A percentile compares a stretch with the other conserved stretches of the same genome.
These are phyloP conservation scores for Aspergillus cavernicola DNA, from an alignment of 495 filamentous ascomycete species.

Conservation along the genomic window DNA sequence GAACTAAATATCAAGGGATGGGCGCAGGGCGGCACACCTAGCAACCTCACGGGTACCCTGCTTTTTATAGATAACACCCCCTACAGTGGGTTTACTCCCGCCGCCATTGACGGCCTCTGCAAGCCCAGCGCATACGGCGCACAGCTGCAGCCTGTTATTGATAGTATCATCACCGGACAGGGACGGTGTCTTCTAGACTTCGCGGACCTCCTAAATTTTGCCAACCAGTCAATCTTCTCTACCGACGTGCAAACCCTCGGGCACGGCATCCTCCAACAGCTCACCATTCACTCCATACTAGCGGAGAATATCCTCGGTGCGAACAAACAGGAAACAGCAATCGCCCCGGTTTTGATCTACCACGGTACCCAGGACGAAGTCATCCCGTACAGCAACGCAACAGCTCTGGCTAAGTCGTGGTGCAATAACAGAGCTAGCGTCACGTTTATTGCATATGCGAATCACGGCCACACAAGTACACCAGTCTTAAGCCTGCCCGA, in stretches of 20 bases:
- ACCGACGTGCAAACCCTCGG: conserved; percentile 27
- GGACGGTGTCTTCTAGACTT: conserved; percentile 17
- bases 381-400: conserved; percentile 29
- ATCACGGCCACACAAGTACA: conserved; percentile 31
- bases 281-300: conserved; percentile 20
- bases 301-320: conserved; percentile 23
- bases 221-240: conserved; percentile 23
- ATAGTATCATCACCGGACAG: conserved; percentile 19
- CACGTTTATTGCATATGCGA: conserved; percentile 28
- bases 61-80: conserved; percentile 23
- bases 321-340: conserved; percentile 25
- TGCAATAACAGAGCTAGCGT: conserved; percentile 26
- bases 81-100: conserved; percentile 30
- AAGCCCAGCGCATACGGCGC: conserved; percentile 31
- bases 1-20: conserved; percentile 49
- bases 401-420: conserved; percentile 24
- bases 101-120: conserved; percentile 26
- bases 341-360: conserved; percentile 32
- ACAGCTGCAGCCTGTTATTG: conserved; percentile 23
- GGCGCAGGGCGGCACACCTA: conserved; percentile 45
- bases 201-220: conserved; percentile 17
- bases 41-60: conserved; percentile 32
- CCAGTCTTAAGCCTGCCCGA: conserved; percentile 12
- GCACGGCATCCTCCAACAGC: conserved; percentile 17
- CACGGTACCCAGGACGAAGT: conserved; percentile 31